Base-by-base conservation (phyloP, 192 early-diverging fungal species). In the Coemansia sp. region DNA sequence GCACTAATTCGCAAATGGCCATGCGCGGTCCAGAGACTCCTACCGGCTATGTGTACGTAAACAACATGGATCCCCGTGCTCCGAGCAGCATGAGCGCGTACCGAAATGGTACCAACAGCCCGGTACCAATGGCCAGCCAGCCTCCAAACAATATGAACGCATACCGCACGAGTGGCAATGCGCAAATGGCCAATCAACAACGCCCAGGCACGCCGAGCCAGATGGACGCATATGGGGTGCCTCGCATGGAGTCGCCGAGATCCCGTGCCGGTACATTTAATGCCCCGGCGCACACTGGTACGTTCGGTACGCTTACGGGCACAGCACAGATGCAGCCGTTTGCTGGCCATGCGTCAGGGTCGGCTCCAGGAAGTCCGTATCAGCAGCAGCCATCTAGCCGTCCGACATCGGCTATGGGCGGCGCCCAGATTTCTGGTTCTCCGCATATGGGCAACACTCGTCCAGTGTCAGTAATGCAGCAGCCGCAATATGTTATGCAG, bases 221-320 rank as follows among this genome's bases (percentile, higher is more conserved):
- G 51, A 48, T 68, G 57, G 41, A 23, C 12, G 65, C 62, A 12
- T 48, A 57, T 17, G 61, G 38, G 0, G 29, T 17, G 16, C 66
- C 65, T 17, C 70, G 49, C 11, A 65, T 74, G 71, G 77, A 67
- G 10, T 79, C 71, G 50, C 76, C 76, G 19, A 26, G 67, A 29
- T 68, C 71, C 43, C 71, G 71, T 2, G 61, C 77, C 1, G 72
- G 63, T 49, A 74, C 77, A 3, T 80, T 62, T 31, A 79, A 79
- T 16, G 71, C 55, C 17, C 56, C 70, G 1, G 61, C 60, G 6
- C 68, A 71, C 27, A 74, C 71, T 4, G 77, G 77, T 4, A 66
- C 74, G 7, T 74, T 80, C 38, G 71, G 71, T 17, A 68, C 77
- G n/a, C 61, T 80, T 45, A 71, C 77, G 1, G 77, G n/a, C 8